Conservation (phyloP, 2,329 filamentous ascomycete genomes). For the Scorias spongiosa region DNA sequence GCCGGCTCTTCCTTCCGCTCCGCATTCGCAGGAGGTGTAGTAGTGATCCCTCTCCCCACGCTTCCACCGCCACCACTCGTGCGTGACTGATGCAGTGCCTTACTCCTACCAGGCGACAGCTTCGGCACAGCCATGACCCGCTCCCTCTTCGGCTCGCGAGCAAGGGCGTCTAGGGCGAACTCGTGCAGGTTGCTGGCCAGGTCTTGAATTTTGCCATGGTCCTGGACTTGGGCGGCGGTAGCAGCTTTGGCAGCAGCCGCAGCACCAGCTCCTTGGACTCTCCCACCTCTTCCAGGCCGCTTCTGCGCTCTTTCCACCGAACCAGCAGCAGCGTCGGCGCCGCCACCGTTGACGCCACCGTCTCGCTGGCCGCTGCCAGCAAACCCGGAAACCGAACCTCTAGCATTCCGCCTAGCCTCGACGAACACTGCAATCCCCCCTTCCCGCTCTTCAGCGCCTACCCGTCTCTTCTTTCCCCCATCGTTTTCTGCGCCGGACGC, state of each 20-base stretch:
- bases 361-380: neutral
- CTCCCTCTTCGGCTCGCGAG: conserved; percentile 8
- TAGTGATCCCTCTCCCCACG: neutral
- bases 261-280: neutral
- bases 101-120: conserved; percentile 12
- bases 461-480: conserved; percentile 1
- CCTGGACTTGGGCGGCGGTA: neutral
- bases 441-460: conserved; percentile 6
- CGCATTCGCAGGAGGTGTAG: neutral
- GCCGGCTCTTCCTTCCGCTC: neutral
- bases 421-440: conserved; percentile 14
- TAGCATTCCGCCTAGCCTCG: conserved; percentile 8
- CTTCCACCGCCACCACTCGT: neutral
- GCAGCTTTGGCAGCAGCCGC: neutral
- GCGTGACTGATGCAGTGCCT: conserved; percentile 11
- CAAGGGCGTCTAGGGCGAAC: conserved; percentile 13
- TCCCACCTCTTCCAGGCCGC: neutral
- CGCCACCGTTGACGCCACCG: conserved; percentile 1
- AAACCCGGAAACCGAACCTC: neutral
- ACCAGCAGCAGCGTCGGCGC: no score
- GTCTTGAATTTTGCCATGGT: conserved; percentile 4
- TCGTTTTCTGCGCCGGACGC: neutral
- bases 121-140: conserved; percentile 13
- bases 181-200: conserved; percentile 14
- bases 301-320: neutral